Conservation (phyloP, 2,329 filamentous ascomycete species). For the Fusarium cyanostomum region DNA sequence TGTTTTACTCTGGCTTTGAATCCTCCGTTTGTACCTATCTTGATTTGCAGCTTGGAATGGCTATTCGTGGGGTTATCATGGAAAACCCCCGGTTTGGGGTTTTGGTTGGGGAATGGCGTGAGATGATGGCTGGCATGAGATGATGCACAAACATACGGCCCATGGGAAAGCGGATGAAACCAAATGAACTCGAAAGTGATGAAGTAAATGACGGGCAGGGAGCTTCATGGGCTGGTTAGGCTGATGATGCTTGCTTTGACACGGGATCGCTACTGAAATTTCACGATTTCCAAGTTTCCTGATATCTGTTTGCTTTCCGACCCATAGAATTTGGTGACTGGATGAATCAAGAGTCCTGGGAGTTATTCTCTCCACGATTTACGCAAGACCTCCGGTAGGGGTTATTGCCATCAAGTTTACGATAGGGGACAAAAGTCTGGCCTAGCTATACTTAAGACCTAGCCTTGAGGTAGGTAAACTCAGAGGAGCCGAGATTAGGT, state of each 20-base stretch:
- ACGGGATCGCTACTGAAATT: conserved; percentile 18
- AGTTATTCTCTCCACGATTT: no score
- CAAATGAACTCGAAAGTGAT: conserved; percentile 17
- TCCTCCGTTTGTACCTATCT: conserved; percentile 9
- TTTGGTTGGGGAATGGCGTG: conserved; percentile 13
- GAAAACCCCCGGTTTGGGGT: conserved; percentile 6
- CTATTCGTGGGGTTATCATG: conserved; percentile 19
- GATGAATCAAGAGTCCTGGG: no score
- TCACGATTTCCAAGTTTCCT: conserved; percentile 27
- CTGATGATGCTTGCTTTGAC: conserved; percentile 37
- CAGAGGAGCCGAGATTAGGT: no score
- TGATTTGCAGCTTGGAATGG: conserved; percentile 20
- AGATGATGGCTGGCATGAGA: conserved; percentile 6
- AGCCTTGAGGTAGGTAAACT: no score
- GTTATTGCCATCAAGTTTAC: no score
- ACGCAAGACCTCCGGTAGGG: no score
- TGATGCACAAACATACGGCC: background rate
- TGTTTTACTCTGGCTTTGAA: conserved; percentile 3
- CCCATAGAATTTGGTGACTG: no score
- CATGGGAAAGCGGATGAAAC: conserved; percentile 12
- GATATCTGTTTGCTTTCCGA: background rate
- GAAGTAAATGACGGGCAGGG: conserved; percentile 21
- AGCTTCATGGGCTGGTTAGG: conserved; percentile 15
- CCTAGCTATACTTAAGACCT: no score
- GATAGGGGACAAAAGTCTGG: no score